Percentiles rank a stretch among this genome's conserved stretches.
These are phyloP conservation scores for Fusarium compactum DNA, from an alignment of 2,329 filamentous ascomycete species.

Conservation along the genomic window DNA sequence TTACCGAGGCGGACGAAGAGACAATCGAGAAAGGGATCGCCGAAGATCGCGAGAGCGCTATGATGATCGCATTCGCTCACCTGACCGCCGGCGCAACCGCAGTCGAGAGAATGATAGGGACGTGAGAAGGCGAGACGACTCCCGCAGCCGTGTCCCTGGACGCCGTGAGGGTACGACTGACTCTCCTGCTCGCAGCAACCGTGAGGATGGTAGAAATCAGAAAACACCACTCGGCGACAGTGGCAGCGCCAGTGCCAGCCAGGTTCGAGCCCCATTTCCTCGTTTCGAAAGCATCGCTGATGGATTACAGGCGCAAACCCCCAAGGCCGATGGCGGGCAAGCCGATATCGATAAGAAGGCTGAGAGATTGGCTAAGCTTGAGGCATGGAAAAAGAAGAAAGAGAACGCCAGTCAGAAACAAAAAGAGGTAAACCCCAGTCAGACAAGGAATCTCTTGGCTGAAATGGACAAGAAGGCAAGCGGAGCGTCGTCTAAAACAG, in stretches of 20 bases:
- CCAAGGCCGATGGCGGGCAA: conserved; percentile 60
- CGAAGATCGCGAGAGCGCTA: conserved; percentile 73
- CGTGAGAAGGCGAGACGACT: conserved; percentile 79
- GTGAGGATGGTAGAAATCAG: conserved; percentile 70
- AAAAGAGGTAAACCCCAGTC: conserved; percentile 73
- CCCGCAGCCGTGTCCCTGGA: conserved; percentile 72
- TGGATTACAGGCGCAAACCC: conserved; percentile 63
- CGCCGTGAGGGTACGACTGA: conserved; percentile 79
- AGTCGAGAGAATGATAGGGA: conserved; percentile 74
- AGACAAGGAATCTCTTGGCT: conserved; percentile 74
- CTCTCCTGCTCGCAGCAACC: conserved; percentile 73
- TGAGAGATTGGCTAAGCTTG: conserved; percentile 82
- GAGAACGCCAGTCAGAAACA: conserved; percentile 80
- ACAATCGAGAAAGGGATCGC: conserved; percentile 68
- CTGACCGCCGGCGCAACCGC: conserved; percentile 69
- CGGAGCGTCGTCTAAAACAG: conserved; percentile 56
- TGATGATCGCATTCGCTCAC: conserved; percentile 68
- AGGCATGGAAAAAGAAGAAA: conserved; percentile 93
- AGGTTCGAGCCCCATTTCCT: conserved; percentile 63
- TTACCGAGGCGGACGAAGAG: conserved; percentile 71
- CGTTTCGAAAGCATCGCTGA: conserved; percentile 40
- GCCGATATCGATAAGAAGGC: conserved; percentile 80
- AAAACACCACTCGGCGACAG: conserved; percentile 64
- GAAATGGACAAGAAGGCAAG: conserved; percentile 79
- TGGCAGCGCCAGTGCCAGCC: conserved; percentile 62